Evolutionary conservation across 495 filamentous ascomycete species (phyloP), one percentile per base, ranked within the genome.

Genomic region (Hypoxylon perforatum): DNA sequence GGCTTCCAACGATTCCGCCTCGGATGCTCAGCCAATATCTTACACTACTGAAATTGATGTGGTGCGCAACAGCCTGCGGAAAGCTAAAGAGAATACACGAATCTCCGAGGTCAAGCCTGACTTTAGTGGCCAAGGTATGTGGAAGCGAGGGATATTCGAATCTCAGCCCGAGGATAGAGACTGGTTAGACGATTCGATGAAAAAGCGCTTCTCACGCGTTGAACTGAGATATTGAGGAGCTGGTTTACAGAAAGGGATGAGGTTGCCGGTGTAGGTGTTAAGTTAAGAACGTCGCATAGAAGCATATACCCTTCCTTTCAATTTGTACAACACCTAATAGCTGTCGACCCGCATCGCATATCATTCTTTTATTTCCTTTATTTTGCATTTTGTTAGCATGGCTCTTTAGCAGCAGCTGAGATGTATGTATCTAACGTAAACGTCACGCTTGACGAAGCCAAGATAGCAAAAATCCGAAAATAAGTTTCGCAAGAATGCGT

Each of bases 141-240:
- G 68, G 68, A 71, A 42, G 21, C 64, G n/a, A 7, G 14, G 39
- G 12, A 41, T 10, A 4, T 5, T 6, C n/a, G 44, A 39, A 11
- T 44, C 48, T 30, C 25, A 21, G 18, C 33, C 55, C 8, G 53
- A 61, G 17, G 49, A 58, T 10, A 69, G 69, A 30, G 61, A 74
- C 23, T 73, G 72, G 72, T 28, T 74, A 5, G 69, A 70, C 4
- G 66, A 68, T 45, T 63, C 66, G 28, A 72, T 49, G 53, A 68
- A 70, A 28, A 73, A 70, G 54, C 64, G 63, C 14, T 71, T 73
- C 41, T 36, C 52, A 41, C 65, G 70, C 50, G 48, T 74, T 33
- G 72, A 73, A 42, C 30, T 74, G n/a, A 55, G 70, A 18, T 74
- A 74, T 33, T 73, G 59, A 58, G 50, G 8, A 38, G 19, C 23